Evolutionary conservation across 768 basidiomycete species (phyloP).

Genomic region (Amanita fuliginea): DNA sequence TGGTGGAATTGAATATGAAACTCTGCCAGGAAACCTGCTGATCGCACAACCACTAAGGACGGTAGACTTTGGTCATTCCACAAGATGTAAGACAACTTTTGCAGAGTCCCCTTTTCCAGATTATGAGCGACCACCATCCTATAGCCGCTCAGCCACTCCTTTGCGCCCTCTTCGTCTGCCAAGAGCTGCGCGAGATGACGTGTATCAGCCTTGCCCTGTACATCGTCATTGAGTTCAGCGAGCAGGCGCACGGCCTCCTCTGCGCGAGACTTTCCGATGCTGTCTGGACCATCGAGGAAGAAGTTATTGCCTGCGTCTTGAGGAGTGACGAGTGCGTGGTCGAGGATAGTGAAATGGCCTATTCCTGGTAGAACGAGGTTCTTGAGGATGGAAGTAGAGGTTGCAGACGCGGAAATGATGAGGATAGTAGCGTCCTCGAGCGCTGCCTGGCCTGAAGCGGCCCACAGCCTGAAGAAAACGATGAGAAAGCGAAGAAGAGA

Average conservation of each 20-base stretch:
- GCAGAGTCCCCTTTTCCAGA: conserved; percentile 42
- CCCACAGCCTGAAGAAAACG: conserved; percentile 63
- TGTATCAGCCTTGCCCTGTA: conserved; percentile 56
- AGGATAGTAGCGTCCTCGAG: conserved; percentile 80
- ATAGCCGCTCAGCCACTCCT: conserved; percentile 33
- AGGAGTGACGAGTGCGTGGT: conserved; percentile 44
- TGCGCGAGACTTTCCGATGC: conserved; percentile 73
- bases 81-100: conserved; percentile 49
- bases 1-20: conserved; percentile 86
- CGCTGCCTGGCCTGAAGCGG: conserved; percentile 79
- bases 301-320: conserved; percentile 94
- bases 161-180: conserved; percentile 23
- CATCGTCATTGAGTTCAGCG: conserved; percentile 80
- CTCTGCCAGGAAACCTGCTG: conserved; percentile 84
- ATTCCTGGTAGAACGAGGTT: conserved; percentile 95
- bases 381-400: conserved; percentile 85
- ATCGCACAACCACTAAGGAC: conserved; percentile 69
- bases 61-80: conserved; percentile 54
- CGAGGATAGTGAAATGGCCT: conserved; percentile 91
- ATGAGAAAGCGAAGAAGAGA: neutral
- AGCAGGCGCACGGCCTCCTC: conserved; percentile 69
- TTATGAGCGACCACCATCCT: conserved; percentile 84
- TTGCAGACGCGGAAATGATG: conserved; percentile 71
- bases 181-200: conserved; percentile 49
- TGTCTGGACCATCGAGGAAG: conserved; percentile 71